Evolutionary conservation across 768 basidiomycete genomes (phyloP), one percentile per base, ranked within the genome.

Genomic region (Inosperma sp.): DNA sequence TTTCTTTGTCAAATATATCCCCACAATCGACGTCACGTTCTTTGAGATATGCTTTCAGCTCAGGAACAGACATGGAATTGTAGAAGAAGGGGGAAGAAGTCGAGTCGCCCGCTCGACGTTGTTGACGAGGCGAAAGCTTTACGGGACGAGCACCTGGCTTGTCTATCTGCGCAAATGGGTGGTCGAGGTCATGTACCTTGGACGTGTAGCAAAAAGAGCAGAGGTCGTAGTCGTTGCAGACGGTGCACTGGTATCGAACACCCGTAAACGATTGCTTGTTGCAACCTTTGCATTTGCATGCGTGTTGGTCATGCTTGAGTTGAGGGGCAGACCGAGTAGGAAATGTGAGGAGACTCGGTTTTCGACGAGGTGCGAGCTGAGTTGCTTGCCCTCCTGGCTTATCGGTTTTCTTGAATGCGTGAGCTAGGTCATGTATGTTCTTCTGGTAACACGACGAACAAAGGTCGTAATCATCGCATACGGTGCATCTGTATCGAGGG

Each of bases 1-100:
- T 55, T 41, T 59, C 59, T 30, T 57, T 57, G 52, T 59, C 59
- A 36, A 59, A 46, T 8, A 59, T 53, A 34, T 55, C 59, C 12
- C 37, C 54, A 30, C 17, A 49, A 19, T 51, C 48, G 4, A 56
- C 59, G 8, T 52, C 56, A 19, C 52, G 56, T 3, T 57, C 49
- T 21, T 35, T 37, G 16, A 59, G 56, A 46, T 51, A 59, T 22
- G 39, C 26, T 29, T 53, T 55, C 35, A 59, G 54, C 52, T 57
- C 59, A 7, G 56, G 17, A 35, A 55, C 50, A 19, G 54, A 55
- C 59, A 57, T 57, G 30, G 33, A 37, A 25, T 53, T 52, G 43
- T 59, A 59, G 48, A 59, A 59, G 36, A 51, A 51, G n/a, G 51
- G 50, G 7, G 40, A 48, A 17, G 43, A 55, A 16, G 53, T 42